phyloP scores from a whole-genome alignment of 805 yeast genomes.

The Wickerhamiella qilinensis region DNA sequence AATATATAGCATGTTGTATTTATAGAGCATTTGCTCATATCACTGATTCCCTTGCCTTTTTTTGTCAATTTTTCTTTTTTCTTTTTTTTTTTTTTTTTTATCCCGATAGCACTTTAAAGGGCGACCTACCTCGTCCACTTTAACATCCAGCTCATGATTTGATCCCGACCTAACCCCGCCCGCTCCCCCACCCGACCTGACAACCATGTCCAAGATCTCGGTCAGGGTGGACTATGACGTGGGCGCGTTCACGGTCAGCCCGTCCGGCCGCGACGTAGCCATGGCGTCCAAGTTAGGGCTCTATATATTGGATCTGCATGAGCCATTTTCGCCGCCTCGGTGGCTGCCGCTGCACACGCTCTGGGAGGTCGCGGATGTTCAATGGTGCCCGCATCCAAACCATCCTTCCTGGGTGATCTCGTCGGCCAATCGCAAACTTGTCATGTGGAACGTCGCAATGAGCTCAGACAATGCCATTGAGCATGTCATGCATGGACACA shows the following conservation, averaged over 20 bases:
- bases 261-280: slow-evolving; percentile 85
- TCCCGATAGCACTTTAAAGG: no score
- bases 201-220: slow-evolving; percentile 58
- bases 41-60: no score
- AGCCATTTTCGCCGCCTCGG: slow-evolving; percentile 88
- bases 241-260: slow-evolving; percentile 78
- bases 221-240: slow-evolving; percentile 81
- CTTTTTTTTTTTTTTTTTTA: no score
- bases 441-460: slow-evolving; percentile 80
- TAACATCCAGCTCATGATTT: no score
- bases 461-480: slow-evolving; percentile 62
- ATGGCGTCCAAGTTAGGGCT: slow-evolving; percentile 77
- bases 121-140: no score
- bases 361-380: slow-evolving; percentile 98
- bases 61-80: no score
- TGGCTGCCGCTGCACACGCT: slow-evolving; percentile 84
- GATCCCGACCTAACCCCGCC: no score
- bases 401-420: slow-evolving; percentile 87
- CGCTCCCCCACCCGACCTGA: no score
- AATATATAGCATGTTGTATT: no score
- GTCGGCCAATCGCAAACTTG: slow-evolving; percentile 87
- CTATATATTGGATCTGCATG: slow-evolving; percentile 81
- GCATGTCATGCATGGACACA: slow-evolving; percentile 76
- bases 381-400: slow-evolving; percentile 85
- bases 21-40: no score